phyloP scores from a whole-genome alignment of 2,329 filamentous ascomycete species.

The Pseudogymnoascus sp. region DNA sequence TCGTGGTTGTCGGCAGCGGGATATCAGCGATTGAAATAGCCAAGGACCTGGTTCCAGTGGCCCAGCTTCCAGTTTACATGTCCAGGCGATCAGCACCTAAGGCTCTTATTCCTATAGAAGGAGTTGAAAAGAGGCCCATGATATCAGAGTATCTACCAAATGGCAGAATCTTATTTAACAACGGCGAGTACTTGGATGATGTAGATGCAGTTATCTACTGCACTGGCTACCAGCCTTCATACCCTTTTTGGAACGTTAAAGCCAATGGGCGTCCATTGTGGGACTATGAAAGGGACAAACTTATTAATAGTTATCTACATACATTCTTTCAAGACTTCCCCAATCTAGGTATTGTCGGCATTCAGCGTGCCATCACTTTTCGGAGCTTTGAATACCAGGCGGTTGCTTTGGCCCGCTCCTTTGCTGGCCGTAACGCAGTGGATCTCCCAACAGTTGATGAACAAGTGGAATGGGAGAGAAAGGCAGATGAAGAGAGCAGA shows the following conservation, averaged over 20 bases:
- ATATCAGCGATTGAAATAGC: too few relatives aligned
- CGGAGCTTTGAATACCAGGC: slow-evolving; percentile 51
- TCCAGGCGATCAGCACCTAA: too few relatives aligned
- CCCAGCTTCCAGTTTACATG: too few relatives aligned
- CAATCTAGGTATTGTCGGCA: slow-evolving; percentile 44
- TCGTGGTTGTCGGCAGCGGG: too few relatives aligned
- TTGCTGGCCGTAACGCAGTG: slow-evolving; percentile 34
- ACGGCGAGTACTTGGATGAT: slow-evolving; percentile 54
- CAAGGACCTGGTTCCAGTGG: too few relatives aligned
- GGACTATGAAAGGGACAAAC: too few relatives aligned
- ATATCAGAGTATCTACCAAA: slow-evolving; percentile 38
- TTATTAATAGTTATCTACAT: too few relatives aligned
- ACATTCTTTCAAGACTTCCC: slow-evolving; percentile 30
- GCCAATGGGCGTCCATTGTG: too few relatives aligned
- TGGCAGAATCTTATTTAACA: slow-evolving; percentile 48
- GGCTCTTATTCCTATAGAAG: too few relatives aligned
- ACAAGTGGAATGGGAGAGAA: too few relatives aligned
- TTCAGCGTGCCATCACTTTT: slow-evolving; percentile 46
- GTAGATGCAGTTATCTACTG: slow-evolving; percentile 76
- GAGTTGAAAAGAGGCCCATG: slow-evolving; percentile 18
- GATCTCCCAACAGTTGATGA: background rate
- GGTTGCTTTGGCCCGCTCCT: slow-evolving; percentile 44
- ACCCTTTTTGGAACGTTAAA: slow-evolving; percentile 56
- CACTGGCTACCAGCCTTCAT: slow-evolving; percentile 79
- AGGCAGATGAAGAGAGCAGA: too few relatives aligned